Evolutionary conservation across 2,329 filamentous ascomycete genomes (phyloP), one percentile per base, ranked within the genome.

Genomic region (Cladosporium cucumerinum): DNA sequence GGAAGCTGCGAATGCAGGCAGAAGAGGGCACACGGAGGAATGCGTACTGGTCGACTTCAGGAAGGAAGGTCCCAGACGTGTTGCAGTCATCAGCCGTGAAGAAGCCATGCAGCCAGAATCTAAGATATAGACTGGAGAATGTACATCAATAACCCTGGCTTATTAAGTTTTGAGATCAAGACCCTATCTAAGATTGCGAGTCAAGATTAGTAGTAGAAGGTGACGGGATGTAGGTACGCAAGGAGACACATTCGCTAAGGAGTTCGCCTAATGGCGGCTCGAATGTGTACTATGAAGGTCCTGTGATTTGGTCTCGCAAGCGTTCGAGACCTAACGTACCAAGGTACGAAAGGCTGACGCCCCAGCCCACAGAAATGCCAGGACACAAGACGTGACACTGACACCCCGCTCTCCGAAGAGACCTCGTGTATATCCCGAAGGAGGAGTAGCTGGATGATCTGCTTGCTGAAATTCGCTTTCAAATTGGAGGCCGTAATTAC

Each of bases 11-110:
- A 65, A 68, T 18, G 51, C 74, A 8, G 80, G 76, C 4, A 78
- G 83, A 69, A 79, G 70, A 66, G 86, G 86, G 0, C 78, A 85
- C 26, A 75, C 69, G 28, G 84, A 87, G 60, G 81, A 83, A 70
- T 84, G 87, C 57, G 81, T 88, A 28, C 76, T 86, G 23, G 82
- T 86, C 8, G 81, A 80, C 57, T 87, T 87, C 65, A 80, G 75
- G 68, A 83, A 84, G 63, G 84, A 85, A 65, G 84, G 84, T 21
- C 84, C 85, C 25, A 78, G 84, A 67, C 79, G 86, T 67, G 78
- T 88, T 43, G 82, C 84, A 65, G 82, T 89, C 10, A 72, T 78
- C 67, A 70, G 71, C 70, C 72, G 74, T 63, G 75, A 78, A 36
- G 84, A 81, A 26, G 74, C 72, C 26, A 60, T 74, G 57, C 67